Evolutionary conservation across 768 basidiomycete species (phyloP).

Genomic region (Collybia sordida): DNA sequence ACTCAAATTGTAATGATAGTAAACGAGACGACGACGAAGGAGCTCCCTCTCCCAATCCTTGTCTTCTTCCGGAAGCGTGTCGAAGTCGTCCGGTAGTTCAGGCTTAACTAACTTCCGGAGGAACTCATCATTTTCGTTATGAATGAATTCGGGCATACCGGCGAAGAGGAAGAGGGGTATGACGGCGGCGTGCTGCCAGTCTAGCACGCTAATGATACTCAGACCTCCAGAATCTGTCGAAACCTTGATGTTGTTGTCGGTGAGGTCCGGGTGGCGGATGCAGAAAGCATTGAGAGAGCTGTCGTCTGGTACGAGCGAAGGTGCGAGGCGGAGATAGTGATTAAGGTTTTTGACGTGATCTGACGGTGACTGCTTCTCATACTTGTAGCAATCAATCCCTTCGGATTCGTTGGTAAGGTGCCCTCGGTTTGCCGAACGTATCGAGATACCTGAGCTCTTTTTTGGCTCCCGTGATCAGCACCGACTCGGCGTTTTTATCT

Average conservation of each 20-base stretch:
- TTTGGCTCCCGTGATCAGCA: conserved; percentile 21
- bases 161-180: conserved; percentile 29
- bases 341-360: conserved; percentile 27
- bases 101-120: conserved; percentile 21
- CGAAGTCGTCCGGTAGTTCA: conserved; percentile 21
- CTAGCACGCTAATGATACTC: conserved; percentile 20
- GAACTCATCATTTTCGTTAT: conserved; percentile 24
- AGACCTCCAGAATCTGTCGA: conserved; percentile 14
- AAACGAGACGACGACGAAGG: conserved; percentile 26
- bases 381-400: conserved; percentile 25
- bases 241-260: conserved; percentile 22
- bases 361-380: conserved; percentile 27
- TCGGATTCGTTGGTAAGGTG: conserved; percentile 20
- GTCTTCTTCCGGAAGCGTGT: conserved; percentile 21
- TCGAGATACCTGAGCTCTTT: conserved; percentile 30
- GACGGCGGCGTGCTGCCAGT: conserved; percentile 31
- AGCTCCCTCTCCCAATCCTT: conserved; percentile 19
- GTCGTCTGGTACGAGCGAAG: conserved; percentile 25
- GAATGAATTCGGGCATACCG: conserved; percentile 22
- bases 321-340: conserved; percentile 25
- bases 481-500: conserved; percentile 25
- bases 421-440: conserved; percentile 25
- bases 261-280: conserved; percentile 30
- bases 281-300: conserved; percentile 20
- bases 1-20: conserved; percentile 26